Evolutionary conservation across 495 filamentous ascomycete species (phyloP).

Genomic region (Rusavskia elegans): DNA sequence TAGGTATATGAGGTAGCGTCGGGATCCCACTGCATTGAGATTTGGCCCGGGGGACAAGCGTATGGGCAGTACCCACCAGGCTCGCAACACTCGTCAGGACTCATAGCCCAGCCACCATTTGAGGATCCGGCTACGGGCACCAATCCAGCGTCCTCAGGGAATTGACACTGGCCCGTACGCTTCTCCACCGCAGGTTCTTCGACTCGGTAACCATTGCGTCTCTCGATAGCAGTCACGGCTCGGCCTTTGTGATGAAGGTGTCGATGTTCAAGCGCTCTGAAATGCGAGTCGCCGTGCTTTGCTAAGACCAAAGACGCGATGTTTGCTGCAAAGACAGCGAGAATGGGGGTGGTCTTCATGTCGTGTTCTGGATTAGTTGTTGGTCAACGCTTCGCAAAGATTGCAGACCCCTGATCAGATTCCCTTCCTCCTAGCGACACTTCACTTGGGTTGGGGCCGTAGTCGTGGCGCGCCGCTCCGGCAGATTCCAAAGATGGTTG

Average conservation of each 20-base stretch:
- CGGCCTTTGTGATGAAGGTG: background rate
- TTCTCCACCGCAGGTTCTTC: constrained; percentile 17
- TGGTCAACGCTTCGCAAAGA: background rate
- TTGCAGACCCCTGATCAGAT: no score
- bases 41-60: constrained; percentile 59
- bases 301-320: background rate
- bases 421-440: no score
- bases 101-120: constrained; percentile 77
- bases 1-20: constrained; percentile 49
- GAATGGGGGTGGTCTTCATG: background rate
- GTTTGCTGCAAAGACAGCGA: background rate
- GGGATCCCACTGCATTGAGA: constrained; percentile 70
- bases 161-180: constrained; percentile 38
- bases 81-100: constrained; percentile 54
- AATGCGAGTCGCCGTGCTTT: constrained; percentile 3
- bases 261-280: background rate
- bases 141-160: constrained; percentile 53
- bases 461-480: no score
- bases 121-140: constrained; percentile 43
- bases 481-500: no score
- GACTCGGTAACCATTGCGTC: background rate
- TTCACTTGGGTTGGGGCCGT: no score
- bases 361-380: background rate
- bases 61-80: constrained; percentile 63
- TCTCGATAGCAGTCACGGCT: constrained; percentile 1